A percentile compares a stretch with the other conserved stretches of the same genome.
Evolutionary conservation across 1,139 yeast genomes (phyloP).

Genomic region (Lodderomyces metapsilosis): DNA sequence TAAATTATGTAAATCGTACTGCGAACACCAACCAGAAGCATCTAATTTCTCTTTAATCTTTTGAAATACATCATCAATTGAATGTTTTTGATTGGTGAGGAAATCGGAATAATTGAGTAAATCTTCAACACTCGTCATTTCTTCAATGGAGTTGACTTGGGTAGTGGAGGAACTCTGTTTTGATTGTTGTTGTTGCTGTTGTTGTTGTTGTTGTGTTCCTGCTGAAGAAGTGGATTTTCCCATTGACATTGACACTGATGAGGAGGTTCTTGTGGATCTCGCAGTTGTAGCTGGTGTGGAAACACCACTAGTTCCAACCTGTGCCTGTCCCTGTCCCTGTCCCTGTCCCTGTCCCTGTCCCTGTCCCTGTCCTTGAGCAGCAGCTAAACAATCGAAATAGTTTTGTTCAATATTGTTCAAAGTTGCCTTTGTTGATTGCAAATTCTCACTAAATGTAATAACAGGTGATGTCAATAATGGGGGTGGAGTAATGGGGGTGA

Average conservation of each 20-base stretch:
- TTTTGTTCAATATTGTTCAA: conserved; percentile 36
- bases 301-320: not conserved
- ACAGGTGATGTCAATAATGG: conserved; percentile 41
- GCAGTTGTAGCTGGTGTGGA: conserved; percentile 1
- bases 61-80: conserved; percentile 36
- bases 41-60: conserved; percentile 33
- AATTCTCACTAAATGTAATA: conserved; percentile 41
- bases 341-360: conserved; percentile 1
- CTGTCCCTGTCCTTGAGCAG: not conserved
- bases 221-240: not conserved
- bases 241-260: not conserved
- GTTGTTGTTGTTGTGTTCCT: conserved; percentile 3
- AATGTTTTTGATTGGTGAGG: conserved; percentile 29
- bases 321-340: not conserved
- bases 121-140: conserved; percentile 28
- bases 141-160: conserved; percentile 22
- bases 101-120: conserved; percentile 32
- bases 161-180: not conserved
- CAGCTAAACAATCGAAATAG: conserved; percentile 28
- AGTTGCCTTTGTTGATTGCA: conserved; percentile 27
- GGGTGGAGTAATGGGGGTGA: conserved; percentile 22
- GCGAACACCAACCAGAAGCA: conserved; percentile 47
- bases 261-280: not conserved
- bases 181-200: conserved; percentile 1
- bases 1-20: conserved; percentile 42